A percentile compares a stretch with the other conserved stretches of the same genome.
Evolutionary conservation across 345 rosid genomes (phyloP).

Genomic region (Conringia planisiliqua): DNA sequence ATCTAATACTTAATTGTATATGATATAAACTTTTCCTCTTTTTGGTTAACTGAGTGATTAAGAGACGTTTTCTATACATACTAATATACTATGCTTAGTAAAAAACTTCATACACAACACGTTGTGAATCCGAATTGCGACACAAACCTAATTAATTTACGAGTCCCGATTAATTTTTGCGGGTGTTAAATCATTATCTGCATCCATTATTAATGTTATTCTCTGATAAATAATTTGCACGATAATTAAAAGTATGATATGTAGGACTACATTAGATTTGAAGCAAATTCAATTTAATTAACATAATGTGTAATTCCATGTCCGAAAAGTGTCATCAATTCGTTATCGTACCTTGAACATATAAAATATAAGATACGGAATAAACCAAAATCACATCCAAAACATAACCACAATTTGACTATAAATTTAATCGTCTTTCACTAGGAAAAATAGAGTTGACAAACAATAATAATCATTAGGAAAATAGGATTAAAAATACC

Average conservation of each 20-base stretch:
- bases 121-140: neutral
- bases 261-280: neutral
- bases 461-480: neutral
- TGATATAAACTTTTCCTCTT: neutral
- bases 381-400: neutral
- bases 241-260: neutral
- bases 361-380: neutral
- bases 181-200: neutral
- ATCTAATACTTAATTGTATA: neutral
- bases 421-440: neutral
- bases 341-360: slow-evolving; percentile 1
- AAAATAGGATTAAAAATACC: neutral
- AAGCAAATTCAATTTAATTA: neutral
- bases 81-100: neutral
- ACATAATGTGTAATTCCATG: neutral
- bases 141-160: neutral
- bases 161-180: neutral
- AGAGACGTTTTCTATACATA: neutral
- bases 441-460: neutral
- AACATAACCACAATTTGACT: slow-evolving; percentile 5
- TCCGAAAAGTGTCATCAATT: slow-evolving; percentile 10
- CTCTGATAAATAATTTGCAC: neutral
- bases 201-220: neutral
- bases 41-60: neutral
- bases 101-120: neutral